Evolutionary conservation across 164 flowering plant species (phyloP).

Genomic region (Nelumbo lutea): DNA sequence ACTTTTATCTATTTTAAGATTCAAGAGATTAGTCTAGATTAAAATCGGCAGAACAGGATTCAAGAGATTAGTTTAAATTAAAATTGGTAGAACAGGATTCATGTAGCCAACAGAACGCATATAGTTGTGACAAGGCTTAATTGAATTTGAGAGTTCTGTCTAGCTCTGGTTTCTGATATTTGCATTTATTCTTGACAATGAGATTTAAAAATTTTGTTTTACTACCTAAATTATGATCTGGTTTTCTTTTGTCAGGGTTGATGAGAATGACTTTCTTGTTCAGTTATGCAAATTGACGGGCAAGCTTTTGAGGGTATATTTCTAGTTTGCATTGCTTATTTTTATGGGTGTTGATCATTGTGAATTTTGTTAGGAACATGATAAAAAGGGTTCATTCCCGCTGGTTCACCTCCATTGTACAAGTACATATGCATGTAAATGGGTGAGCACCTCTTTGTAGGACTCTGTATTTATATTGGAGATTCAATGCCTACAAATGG

Average conservation of each 20-base stretch:
- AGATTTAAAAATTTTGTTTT: neutral
- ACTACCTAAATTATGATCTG: neutral
- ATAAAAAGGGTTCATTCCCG: neutral
- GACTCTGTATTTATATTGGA: neutral
- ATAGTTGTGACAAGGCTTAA: too few species aligned
- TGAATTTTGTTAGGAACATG: neutral
- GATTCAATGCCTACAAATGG: neutral
- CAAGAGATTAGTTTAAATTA: too few species aligned
- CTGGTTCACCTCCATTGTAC: neutral
- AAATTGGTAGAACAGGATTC: too few species aligned
- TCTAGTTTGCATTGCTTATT: slow-evolving; percentile 3
- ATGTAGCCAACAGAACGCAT: too few species aligned
- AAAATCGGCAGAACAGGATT: too few species aligned
- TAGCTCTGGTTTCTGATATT: neutral
- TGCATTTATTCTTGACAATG: neutral
- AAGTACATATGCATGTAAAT: neutral
- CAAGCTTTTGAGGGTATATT: slow-evolving; percentile 74
- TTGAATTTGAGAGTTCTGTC: neutral
- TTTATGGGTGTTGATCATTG: neutral
- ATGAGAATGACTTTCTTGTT: slow-evolving; percentile 81
- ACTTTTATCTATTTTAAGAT: too few species aligned
- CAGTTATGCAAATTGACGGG: slow-evolving; percentile 84
- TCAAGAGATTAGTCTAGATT: too few species aligned
- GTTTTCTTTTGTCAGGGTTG: slow-evolving; percentile 56
- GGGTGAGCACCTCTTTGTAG: neutral